Percentiles rank a stretch among this genome's conserved stretches.
These are phyloP conservation scores for Talaromyces sp. DNA, from an alignment of 2,329 filamentous ascomycete species.

Conservation along the genomic window DNA sequence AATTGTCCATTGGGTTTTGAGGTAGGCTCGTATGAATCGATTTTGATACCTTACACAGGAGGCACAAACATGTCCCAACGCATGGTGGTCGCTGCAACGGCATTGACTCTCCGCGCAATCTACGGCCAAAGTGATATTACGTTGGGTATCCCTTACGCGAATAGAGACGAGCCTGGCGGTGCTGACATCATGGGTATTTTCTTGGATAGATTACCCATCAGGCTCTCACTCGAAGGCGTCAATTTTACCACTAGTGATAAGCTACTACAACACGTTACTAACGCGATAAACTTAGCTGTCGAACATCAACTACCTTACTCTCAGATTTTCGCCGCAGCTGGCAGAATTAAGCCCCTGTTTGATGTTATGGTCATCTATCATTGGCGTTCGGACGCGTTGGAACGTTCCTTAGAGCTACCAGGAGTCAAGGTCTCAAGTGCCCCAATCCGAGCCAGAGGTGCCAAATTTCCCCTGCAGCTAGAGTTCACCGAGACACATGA, in stretches of 20 bases:
- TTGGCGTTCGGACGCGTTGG: too few relatives aligned
- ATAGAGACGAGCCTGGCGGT: neutral
- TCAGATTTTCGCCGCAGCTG: neutral
- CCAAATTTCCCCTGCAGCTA: too few relatives aligned
- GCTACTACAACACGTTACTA: too few relatives aligned
- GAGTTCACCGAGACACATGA: too few relatives aligned
- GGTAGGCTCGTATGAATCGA: too few relatives aligned
- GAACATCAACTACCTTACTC: neutral
- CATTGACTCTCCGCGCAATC: neutral
- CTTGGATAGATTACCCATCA: neutral
- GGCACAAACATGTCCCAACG: too few relatives aligned
- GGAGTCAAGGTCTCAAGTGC: too few relatives aligned
- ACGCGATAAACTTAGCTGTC: neutral
- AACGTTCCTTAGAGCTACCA: too few relatives aligned
- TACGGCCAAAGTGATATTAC: neutral
- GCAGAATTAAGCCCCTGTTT: neutral
- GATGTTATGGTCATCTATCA: conserved; percentile 2
- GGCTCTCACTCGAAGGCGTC: neutral
- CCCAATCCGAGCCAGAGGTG: too few relatives aligned
- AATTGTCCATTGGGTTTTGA: too few relatives aligned
- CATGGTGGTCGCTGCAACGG: neutral
- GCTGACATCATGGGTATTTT: neutral
- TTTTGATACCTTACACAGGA: too few relatives aligned
- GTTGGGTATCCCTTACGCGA: neutral
- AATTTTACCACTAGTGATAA: neutral